Conservation (phyloP, 2,329 filamentous ascomycete genomes). For the Botrytis paeoniae region DNA sequence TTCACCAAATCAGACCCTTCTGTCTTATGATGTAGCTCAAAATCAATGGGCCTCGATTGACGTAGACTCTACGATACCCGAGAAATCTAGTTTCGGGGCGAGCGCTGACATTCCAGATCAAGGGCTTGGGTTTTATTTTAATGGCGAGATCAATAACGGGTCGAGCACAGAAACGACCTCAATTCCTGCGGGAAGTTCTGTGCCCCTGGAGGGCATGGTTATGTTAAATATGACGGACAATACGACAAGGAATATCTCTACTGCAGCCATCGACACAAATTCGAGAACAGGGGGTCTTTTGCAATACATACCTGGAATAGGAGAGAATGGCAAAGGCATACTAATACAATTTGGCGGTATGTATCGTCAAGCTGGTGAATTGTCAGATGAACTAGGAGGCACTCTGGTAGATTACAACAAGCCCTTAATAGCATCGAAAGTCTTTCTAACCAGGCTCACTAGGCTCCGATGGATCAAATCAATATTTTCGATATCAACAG, state of each 20-base stretch:
- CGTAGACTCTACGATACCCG: background rate
- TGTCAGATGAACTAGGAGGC: slow-evolving; percentile 11
- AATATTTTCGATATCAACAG: slow-evolving; percentile 44
- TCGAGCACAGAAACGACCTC: slow-evolving; percentile 8
- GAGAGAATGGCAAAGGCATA: slow-evolving; percentile 41
- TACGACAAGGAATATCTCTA: slow-evolving; percentile 42
- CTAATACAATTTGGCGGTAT: slow-evolving; percentile 42
- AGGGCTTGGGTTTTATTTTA: slow-evolving; percentile 28
- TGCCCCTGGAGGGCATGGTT: slow-evolving; percentile 41
- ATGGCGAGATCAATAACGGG: slow-evolving; percentile 23
- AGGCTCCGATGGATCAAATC: slow-evolving; percentile 37
- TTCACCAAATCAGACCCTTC: slow-evolving; percentile 6
- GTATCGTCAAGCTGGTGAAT: background rate
- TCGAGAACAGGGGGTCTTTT: slow-evolving; percentile 41
- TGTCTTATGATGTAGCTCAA: slow-evolving; percentile 12
- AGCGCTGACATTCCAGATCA: slow-evolving; percentile 21
- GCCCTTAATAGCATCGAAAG: background rate
- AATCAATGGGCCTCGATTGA: slow-evolving; percentile 8
- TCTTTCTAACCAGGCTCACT: background rate
- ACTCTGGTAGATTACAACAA: slow-evolving; percentile 4
- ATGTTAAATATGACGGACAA: slow-evolving; percentile 40
- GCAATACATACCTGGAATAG: slow-evolving; percentile 40
- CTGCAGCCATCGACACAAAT: slow-evolving; percentile 34
- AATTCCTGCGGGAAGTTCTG: background rate
- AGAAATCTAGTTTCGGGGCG: slow-evolving; percentile 21